A percentile compares a stretch with the other conserved stretches of the same genome.
Evolutionary conservation across 306 rosid genomes (phyloP).

Genomic region (Begonia peltatifolia): DNA sequence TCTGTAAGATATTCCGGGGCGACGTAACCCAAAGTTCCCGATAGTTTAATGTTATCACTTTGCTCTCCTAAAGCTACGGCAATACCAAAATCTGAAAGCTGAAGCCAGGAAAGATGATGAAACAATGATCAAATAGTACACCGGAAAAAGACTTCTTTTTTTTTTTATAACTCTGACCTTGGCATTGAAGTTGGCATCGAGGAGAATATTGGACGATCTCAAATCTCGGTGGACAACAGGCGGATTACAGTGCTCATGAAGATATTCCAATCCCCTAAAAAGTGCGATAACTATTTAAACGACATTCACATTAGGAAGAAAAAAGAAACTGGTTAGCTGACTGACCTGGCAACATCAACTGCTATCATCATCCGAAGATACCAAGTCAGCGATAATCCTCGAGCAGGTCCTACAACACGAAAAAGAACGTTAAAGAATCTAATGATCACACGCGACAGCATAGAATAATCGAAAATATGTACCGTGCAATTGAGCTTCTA

Average conservation of each 20-base stretch:
- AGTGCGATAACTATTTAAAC: constrained; percentile 3
- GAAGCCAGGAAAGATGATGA: constrained; percentile 1
- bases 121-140: no score
- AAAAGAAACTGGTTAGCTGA: constrained; percentile 1
- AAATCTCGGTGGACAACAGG: constrained; percentile 69
- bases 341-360: constrained; percentile 67
- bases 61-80: constrained; percentile 51
- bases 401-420: constrained; percentile 37
- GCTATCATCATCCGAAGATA: constrained; percentile 69
- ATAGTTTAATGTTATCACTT: constrained; percentile 47
- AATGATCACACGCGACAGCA: neutral
- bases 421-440: constrained; percentile 2
- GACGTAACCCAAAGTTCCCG: constrained; percentile 57
- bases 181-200: constrained; percentile 66
- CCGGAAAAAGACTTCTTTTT: no score
- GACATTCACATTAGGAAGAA: constrained; percentile 2
- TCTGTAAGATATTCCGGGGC: constrained; percentile 81
- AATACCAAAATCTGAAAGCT: constrained; percentile 80
- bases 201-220: constrained; percentile 65
- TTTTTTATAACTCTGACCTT: constrained; percentile 37
- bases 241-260: constrained; percentile 76
- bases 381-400: constrained; percentile 68
- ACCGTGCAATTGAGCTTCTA: constrained; percentile 72
- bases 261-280: constrained; percentile 75
- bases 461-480: neutral